Conservation (phyloP, 306 rosid genomes). For the Sesbania bispinosa region DNA sequence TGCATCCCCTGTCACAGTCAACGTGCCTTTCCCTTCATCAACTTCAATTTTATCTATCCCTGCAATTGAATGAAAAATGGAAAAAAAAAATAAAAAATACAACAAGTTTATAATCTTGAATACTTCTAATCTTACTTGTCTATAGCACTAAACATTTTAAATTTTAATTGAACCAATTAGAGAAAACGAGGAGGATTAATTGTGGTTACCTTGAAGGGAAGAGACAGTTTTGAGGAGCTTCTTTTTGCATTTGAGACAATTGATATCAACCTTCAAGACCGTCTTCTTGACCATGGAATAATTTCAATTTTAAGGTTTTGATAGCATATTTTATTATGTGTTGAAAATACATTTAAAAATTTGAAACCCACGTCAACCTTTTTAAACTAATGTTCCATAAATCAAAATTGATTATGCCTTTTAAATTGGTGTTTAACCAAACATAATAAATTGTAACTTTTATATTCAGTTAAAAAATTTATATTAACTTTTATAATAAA, state of each 20-base stretch:
- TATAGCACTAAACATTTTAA: background rate
- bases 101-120: no score
- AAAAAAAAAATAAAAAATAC: no score
- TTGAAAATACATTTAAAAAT: no score
- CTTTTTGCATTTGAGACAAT: slow-evolving; percentile 56
- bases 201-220: slow-evolving; percentile 47
- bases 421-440: no score
- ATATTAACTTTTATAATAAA: no score
- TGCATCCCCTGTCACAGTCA: slow-evolving; percentile 62
- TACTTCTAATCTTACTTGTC: background rate
- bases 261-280: slow-evolving; percentile 50
- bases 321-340: no score
- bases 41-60: slow-evolving; percentile 69
- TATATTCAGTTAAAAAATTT: no score
- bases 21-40: slow-evolving; percentile 56
- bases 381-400: no score
- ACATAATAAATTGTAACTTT: no score
- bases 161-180: background rate
- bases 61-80: background rate
- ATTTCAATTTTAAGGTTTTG: no score
- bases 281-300: slow-evolving; percentile 53
- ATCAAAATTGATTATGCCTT: no score
- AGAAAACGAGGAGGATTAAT: background rate
- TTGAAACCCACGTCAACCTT: no score
- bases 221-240: slow-evolving; percentile 51